Evolutionary conservation across 768 basidiomycete species (phyloP).

Genomic region (Tricholoma furcatifolium): DNA sequence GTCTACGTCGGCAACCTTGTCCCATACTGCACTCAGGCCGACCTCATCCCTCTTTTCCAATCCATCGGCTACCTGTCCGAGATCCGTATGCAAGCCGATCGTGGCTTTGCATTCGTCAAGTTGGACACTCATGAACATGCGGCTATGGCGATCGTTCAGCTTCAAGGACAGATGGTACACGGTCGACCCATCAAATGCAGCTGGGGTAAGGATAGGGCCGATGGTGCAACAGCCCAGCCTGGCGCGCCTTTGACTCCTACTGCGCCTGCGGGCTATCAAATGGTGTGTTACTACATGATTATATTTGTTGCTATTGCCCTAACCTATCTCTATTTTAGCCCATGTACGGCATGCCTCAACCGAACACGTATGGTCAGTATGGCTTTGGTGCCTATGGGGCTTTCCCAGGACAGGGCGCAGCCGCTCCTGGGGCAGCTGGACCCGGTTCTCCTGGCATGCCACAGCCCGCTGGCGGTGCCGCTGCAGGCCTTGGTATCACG

Average conservation of each 20-base stretch:
- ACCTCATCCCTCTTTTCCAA: constrained; percentile 97
- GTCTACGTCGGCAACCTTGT: constrained; percentile 99
- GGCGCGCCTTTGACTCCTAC: constrained; percentile 57
- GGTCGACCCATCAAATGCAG: constrained; percentile 97
- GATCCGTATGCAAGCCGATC: constrained; percentile 98
- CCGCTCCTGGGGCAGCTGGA: constrained; percentile 44
- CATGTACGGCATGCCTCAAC: constrained; percentile 89
- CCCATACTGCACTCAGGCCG: constrained; percentile 95
- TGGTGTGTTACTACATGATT: constrained; percentile 50
- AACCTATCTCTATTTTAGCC: constrained; percentile 43
- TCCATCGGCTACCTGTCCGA: constrained; percentile 98
- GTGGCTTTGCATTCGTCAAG: constrained; percentile 98
- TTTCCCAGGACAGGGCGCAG: constrained; percentile 59
- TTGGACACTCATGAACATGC: constrained; percentile 98
- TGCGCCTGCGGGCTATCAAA: constrained; percentile 67
- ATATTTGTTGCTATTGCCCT: background rate
- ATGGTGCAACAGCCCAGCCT: constrained; percentile 59
- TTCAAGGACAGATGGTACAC: constrained; percentile 97
- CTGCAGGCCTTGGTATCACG: constrained; percentile 52
- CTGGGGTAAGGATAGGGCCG: constrained; percentile 96
- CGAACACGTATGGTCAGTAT: constrained; percentile 75
- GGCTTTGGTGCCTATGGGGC: constrained; percentile 74
- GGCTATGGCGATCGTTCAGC: constrained; percentile 95
- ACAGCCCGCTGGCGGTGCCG: constrained; percentile 52
- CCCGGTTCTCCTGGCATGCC: constrained; percentile 61